Evolutionary conservation across 1,284 basidiomycete genomes (phyloP).

Genomic region (Schizophyllum amplum): DNA sequence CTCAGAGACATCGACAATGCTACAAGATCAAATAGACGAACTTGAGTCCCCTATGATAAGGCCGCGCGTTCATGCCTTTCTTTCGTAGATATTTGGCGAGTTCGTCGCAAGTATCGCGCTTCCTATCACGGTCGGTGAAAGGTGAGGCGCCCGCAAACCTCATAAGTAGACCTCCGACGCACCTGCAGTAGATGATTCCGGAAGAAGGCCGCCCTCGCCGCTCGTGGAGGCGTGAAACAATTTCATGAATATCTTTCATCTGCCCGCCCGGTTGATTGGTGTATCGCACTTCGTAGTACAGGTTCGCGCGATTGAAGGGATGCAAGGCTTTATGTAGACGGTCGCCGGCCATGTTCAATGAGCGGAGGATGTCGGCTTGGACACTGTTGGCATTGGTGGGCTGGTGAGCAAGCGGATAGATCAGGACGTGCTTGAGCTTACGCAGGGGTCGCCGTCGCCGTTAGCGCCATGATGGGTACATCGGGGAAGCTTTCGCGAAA

Average conservation of each 20-base stretch:
- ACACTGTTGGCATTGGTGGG: slow-evolving; percentile 48
- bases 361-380: slow-evolving; percentile 61
- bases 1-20: not conserved
- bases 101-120: slow-evolving; percentile 56
- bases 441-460: slow-evolving; percentile 65
- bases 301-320: slow-evolving; percentile 74
- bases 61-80: slow-evolving; percentile 58
- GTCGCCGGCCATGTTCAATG: slow-evolving; percentile 49
- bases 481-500: slow-evolving; percentile 63
- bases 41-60: slow-evolving; percentile 70
- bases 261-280: slow-evolving; percentile 17
- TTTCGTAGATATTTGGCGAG: slow-evolving; percentile 53
- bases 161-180: not conserved
- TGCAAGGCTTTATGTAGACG: slow-evolving; percentile 59
- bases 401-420: too few relatives aligned
- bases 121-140: not conserved
- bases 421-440: slow-evolving; percentile 20
- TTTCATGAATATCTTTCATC: slow-evolving; percentile 60
- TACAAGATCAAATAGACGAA: slow-evolving; percentile 20
- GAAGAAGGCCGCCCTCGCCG: slow-evolving; percentile 55
- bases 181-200: slow-evolving; percentile 60
- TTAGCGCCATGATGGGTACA: slow-evolving; percentile 81
- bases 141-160: not conserved
- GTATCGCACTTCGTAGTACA: slow-evolving; percentile 68
- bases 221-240: slow-evolving; percentile 52